phyloP scores from a whole-genome alignment of 257 asterid genomes.

The Catharanthus roseus region DNA sequence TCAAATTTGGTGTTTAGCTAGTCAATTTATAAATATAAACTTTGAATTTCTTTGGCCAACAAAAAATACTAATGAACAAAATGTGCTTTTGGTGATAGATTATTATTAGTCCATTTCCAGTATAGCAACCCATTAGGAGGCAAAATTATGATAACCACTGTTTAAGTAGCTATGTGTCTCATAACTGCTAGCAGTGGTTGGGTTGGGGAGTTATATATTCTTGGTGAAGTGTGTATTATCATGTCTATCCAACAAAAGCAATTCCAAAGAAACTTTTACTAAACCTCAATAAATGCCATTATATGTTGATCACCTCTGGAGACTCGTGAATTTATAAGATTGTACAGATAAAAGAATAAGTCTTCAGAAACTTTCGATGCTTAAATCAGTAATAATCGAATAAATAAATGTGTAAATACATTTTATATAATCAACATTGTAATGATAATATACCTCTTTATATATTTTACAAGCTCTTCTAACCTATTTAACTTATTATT shows the following conservation, averaged over 20 bases:
- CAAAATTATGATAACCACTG: conserved; percentile 8
- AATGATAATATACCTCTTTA: too few relatives aligned
- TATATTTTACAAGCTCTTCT: too few relatives aligned
- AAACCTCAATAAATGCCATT: neutral
- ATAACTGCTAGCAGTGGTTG: conserved; percentile 2
- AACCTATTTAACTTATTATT: too few relatives aligned
- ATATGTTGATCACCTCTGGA: too few relatives aligned
- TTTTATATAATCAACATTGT: too few relatives aligned
- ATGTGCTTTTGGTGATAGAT: conserved; percentile 9
- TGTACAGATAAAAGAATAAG: too few relatives aligned
- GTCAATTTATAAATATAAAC: conserved; percentile 1
- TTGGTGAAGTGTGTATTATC: neutral
- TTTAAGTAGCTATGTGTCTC: neutral
- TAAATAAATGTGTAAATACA: too few relatives aligned
- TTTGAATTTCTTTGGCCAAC: neutral
- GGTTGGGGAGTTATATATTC: conserved; percentile 3
- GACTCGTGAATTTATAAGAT: too few relatives aligned
- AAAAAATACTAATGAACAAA: conserved; percentile 7
- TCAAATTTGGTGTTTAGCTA: neutral
- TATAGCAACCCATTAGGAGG: conserved; percentile 1
- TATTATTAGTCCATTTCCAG: conserved; percentile 9
- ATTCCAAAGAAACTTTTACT: neutral
- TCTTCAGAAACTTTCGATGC: too few relatives aligned
- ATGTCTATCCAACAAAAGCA: neutral
- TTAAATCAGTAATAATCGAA: too few relatives aligned